A percentile compares a stretch with the other conserved stretches of the same genome.
Evolutionary conservation across 805 yeast species (phyloP).

Genomic region (Saccharomycopsis babjevae): DNA sequence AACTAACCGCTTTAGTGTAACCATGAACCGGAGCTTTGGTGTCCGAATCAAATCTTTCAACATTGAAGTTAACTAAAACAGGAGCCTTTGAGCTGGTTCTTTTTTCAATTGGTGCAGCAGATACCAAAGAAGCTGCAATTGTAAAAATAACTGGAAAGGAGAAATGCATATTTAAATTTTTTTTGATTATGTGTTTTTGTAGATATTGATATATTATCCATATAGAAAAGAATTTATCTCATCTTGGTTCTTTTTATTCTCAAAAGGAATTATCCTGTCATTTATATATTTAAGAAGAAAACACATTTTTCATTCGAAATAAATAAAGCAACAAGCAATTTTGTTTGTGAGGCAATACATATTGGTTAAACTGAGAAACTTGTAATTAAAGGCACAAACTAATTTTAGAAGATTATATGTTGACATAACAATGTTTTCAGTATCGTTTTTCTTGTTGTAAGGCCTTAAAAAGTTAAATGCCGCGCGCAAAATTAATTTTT

Average conservation of each 20-base stretch:
- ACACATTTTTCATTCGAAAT: too few species aligned
- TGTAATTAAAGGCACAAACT: neutral
- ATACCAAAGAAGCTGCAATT: neutral
- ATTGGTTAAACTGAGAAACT: too few species aligned
- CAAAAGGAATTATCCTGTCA: neutral
- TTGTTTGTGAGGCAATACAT: neutral
- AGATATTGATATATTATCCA: too few species aligned
- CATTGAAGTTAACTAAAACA: slow-evolving; percentile 5
- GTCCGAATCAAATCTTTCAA: slow-evolving; percentile 6
- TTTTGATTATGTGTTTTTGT: neutral
- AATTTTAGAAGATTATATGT: neutral
- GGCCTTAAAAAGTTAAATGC: neutral
- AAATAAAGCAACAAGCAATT: too few species aligned
- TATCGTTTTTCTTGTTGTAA: neutral
- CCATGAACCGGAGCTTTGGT: neutral
- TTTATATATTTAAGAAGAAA: neutral
- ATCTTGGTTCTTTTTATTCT: too few species aligned
- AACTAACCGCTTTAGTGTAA: neutral
- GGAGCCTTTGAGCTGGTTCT: neutral
- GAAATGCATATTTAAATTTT: neutral
- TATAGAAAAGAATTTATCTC: neutral
- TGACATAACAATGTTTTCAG: neutral
- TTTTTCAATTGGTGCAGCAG: slow-evolving; percentile 13
- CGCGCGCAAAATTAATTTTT: neutral
- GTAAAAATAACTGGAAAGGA: slow-evolving; percentile 4